Conservation (phyloP, 2,329 filamentous ascomycete species). For the Aspergillus chevalieri region DNA sequence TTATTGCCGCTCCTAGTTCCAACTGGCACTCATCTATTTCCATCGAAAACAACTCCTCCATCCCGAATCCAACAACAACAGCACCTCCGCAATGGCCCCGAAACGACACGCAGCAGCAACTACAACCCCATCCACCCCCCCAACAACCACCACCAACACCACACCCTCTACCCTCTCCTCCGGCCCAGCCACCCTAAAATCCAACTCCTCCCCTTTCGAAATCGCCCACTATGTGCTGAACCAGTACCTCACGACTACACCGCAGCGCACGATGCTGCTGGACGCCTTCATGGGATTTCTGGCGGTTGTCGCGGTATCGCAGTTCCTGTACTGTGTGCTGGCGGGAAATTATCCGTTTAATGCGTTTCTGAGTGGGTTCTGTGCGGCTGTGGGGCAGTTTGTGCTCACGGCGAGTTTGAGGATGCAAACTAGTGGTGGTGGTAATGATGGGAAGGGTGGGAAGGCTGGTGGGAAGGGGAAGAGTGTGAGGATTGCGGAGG, state of each 20-base stretch:
- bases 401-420: conserved; percentile 85
- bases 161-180: conserved; percentile 26
- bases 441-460: conserved; percentile 56
- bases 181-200: conserved; percentile 30
- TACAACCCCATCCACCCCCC: conserved; percentile 24
- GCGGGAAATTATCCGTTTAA: conserved; percentile 99
- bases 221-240: conserved; percentile 66
- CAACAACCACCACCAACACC: conserved; percentile 13
- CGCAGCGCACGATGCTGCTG: conserved; percentile 85
- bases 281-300: conserved; percentile 89
- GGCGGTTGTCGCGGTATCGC: conserved; percentile 75
- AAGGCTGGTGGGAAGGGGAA: conserved; percentile 48
- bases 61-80: neutral
- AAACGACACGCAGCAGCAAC: conserved; percentile 24
- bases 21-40: neutral
- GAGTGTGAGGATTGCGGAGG: conserved; percentile 17
- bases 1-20: neutral
- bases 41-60: neutral
- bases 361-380: conserved; percentile 93
- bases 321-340: conserved; percentile 88
- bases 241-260: conserved; percentile 73
- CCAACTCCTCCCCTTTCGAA: conserved; percentile 42
- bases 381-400: conserved; percentile 91
- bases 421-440: conserved; percentile 69
- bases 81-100: conserved; percentile 16